Conservation (phyloP, 805 yeast genomes). For the Yarrowia osloensis region DNA sequence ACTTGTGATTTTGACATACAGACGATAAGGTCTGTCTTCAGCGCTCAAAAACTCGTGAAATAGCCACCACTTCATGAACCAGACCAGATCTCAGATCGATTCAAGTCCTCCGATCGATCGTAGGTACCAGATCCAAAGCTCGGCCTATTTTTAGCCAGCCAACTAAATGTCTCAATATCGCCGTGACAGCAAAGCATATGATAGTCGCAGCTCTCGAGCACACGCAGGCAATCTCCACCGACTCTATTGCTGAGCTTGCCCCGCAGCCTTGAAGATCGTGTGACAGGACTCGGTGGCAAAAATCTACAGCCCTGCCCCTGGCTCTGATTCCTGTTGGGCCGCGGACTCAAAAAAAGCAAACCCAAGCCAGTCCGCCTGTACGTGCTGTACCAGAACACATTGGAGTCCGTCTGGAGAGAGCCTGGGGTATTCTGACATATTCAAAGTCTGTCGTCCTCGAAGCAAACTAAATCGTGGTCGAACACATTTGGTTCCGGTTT, state of each 20-base stretch:
- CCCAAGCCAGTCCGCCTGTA: neutral
- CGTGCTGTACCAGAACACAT: neutral
- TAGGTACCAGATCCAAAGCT: no score
- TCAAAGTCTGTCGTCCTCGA: conserved; percentile 2
- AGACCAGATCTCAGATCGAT: no score
- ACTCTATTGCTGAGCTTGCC: neutral
- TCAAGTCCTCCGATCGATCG: no score
- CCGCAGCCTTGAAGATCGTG: neutral
- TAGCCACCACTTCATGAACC: no score
- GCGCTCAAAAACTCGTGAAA: no score
- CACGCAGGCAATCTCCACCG: neutral
- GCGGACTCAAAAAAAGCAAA: neutral
- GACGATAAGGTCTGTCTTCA: no score
- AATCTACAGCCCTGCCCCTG: neutral
- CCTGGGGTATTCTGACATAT: no score
- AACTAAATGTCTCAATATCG: neutral
- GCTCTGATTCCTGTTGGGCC: neutral
- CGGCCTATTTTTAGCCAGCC: conserved; percentile 4
- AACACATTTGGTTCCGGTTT: neutral
- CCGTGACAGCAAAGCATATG: neutral
- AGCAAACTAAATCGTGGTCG: neutral
- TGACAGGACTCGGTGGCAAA: conserved; percentile 2
- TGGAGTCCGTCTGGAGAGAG: neutral
- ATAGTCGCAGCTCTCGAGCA: conserved; percentile 12
- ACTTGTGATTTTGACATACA: no score